Conservation (phyloP, 2,329 filamentous ascomycete species). For the Talaromyces sp. region DNA sequence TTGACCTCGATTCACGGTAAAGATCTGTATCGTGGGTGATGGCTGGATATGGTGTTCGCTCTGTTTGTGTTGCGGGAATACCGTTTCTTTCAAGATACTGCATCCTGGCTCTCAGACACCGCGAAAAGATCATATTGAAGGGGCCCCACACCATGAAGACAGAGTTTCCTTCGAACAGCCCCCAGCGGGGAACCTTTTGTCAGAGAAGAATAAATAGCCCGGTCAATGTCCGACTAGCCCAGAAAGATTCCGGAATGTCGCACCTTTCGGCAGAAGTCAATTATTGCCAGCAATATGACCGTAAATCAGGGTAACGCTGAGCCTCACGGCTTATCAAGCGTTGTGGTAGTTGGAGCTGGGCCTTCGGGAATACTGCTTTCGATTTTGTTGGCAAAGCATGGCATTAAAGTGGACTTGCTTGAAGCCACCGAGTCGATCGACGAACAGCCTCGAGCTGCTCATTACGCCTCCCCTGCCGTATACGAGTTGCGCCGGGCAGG, state of each 20-base stretch:
- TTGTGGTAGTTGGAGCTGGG: conserved; percentile 27
- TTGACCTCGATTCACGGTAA: background rate
- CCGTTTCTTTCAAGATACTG: too few species aligned
- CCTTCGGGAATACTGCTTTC: conserved; percentile 26
- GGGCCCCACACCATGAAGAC: background rate
- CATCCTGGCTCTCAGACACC: too few species aligned
- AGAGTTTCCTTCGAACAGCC: background rate
- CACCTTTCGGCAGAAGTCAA: background rate
- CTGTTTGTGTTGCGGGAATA: too few species aligned
- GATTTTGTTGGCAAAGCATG: conserved; percentile 26
- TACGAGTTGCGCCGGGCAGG: conserved; percentile 55
- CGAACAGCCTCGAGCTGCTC: conserved; percentile 56
- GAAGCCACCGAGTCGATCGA: conserved; percentile 52
- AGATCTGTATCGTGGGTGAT: background rate
- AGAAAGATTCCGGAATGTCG: background rate
- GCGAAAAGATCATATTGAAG: background rate
- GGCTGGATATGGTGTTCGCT: background rate
- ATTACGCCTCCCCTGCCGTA: conserved; percentile 55
- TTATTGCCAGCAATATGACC: background rate
- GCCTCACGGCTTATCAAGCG: background rate
- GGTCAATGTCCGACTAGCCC: background rate
- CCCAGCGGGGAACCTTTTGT: background rate
- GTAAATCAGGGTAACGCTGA: background rate
- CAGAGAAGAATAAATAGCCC: background rate
- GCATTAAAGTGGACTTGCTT: conserved; percentile 33